A percentile compares a stretch with the other conserved stretches of the same genome.
Evolutionary conservation across 139 green algal genomes (phyloP).

Genomic region (Parachlorella kessleri): DNA sequence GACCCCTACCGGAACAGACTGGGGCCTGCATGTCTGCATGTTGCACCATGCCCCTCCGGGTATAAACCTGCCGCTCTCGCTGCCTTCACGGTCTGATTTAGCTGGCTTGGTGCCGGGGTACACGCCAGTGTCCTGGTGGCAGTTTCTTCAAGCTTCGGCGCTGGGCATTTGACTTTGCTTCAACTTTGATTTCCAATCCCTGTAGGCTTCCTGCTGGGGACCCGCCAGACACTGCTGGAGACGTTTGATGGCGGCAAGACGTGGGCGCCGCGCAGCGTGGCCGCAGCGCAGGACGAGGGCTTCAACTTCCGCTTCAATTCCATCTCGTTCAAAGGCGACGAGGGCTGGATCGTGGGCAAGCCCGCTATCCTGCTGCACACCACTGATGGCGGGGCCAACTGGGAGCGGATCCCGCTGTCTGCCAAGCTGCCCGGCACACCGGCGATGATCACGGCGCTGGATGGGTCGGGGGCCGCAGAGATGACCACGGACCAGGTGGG

Average conservation of each 20-base stretch:
- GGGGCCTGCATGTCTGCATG: no score
- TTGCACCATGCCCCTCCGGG: no score
- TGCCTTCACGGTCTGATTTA: no score
- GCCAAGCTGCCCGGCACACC: slow-evolving; percentile 93
- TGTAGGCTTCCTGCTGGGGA: slow-evolving; percentile 95
- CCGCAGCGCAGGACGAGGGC: slow-evolving; percentile 62
- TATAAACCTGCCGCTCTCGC: no score
- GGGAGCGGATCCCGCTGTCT: slow-evolving; percentile 94
- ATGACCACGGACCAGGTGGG: slow-evolving; percentile 96
- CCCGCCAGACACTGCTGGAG: slow-evolving; percentile 96
- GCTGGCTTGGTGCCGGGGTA: no score
- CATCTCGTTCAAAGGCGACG: slow-evolving; percentile 92
- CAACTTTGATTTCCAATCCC: not conserved
- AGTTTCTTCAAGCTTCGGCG: not conserved
- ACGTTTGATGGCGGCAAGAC: slow-evolving; percentile 96
- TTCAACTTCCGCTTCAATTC: slow-evolving; percentile 98
- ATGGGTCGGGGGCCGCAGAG: slow-evolving; percentile 80
- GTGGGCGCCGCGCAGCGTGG: slow-evolving; percentile 80
- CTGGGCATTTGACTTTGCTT: not conserved
- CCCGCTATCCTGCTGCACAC: slow-evolving; percentile 98
- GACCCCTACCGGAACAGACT: no score
- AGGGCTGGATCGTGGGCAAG: slow-evolving; percentile 99
- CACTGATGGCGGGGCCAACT: slow-evolving; percentile 90
- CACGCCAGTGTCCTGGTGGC: no score
- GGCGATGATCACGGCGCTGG: slow-evolving; percentile 76